phyloP scores from a whole-genome alignment of 495 filamentous ascomycete genomes.

The Lepraria neglecta region DNA sequence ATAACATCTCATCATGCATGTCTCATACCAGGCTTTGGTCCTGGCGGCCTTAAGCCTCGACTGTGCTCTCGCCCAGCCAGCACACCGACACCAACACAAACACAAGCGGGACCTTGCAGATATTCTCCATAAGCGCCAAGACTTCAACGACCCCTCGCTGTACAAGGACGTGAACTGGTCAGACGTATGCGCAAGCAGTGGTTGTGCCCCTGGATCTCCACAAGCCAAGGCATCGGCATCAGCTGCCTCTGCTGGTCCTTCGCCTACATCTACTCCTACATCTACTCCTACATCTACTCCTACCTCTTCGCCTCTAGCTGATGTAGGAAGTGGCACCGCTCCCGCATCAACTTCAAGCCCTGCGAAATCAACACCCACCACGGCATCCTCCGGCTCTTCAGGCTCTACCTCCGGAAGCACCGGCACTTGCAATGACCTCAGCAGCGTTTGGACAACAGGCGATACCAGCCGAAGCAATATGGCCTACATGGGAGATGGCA shows the following conservation, averaged over 20 bases:
- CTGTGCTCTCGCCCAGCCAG: conserved; percentile 28
- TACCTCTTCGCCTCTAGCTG: neutral
- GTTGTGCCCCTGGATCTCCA: conserved; percentile 3
- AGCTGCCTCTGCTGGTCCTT: neutral
- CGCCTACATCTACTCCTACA: neutral
- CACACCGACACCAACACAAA: conserved; percentile 26
- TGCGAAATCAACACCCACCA: neutral
- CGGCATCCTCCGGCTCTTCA: neutral
- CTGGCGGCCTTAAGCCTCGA: conserved; percentile 27
- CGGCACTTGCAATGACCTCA: conserved; percentile 16
- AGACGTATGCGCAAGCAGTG: conserved; percentile 10
- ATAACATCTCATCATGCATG: conserved; percentile 9
- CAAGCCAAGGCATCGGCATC: neutral
- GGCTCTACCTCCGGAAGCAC: conserved; percentile 3
- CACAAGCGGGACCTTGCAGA: conserved; percentile 20
- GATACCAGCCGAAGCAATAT: conserved; percentile 11
- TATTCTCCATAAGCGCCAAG: conserved; percentile 11
- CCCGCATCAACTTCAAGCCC: conserved; percentile 3
- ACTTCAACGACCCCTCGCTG: conserved; percentile 13
- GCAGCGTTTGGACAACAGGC: conserved; percentile 12
- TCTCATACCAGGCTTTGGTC: conserved; percentile 22
- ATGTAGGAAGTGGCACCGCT: neutral
- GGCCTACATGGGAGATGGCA: conserved; percentile 14
- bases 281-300: neutral
- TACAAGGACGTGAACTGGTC: conserved; percentile 18